phyloP scores from a whole-genome alignment of 345 rosid genomes.

The Nasturtium officinale region DNA sequence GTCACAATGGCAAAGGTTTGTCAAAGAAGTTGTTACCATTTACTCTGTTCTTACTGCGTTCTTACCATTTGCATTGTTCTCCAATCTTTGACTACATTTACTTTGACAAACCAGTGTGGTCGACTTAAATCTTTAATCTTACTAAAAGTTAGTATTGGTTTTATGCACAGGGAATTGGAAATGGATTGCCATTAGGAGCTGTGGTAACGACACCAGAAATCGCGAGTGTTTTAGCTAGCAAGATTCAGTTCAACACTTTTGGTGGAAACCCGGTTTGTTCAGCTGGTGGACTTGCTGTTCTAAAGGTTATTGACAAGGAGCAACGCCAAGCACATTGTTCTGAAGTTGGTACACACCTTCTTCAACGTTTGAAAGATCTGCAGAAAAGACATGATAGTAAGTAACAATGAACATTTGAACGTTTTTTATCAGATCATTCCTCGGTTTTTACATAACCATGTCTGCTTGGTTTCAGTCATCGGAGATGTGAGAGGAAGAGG shows the following conservation, averaged over 20 bases:
- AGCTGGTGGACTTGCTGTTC: constrained; percentile 93
- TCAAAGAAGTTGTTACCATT: neutral
- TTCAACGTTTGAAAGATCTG: constrained; percentile 65
- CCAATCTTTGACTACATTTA: neutral
- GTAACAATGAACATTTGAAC: constrained; percentile 14
- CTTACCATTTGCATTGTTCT: constrained; percentile 9
- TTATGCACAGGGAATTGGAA: constrained; percentile 73
- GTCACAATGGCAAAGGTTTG: constrained; percentile 97
- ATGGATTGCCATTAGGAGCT: constrained; percentile 93
- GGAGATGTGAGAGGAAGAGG: constrained; percentile 97
- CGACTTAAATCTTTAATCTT: neutral
- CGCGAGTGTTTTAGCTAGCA: constrained; percentile 81
- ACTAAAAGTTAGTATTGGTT: neutral
- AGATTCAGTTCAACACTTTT: constrained; percentile 86
- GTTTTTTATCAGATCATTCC: constrained; percentile 7
- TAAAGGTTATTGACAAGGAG: constrained; percentile 87
- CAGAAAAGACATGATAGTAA: constrained; percentile 80
- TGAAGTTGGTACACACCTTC: constrained; percentile 73
- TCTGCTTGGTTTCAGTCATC: constrained; percentile 55
- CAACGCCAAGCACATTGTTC: constrained; percentile 86
- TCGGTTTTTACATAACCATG: neutral
- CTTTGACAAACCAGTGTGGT: neutral
- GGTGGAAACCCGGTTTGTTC: constrained; percentile 99
- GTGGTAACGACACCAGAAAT: constrained; percentile 97
- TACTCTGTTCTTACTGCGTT: constrained; percentile 2